Evolutionary conservation across 2,329 filamentous ascomycete species (phyloP).

Genomic region (Talaromyces albobiverticillius): DNA sequence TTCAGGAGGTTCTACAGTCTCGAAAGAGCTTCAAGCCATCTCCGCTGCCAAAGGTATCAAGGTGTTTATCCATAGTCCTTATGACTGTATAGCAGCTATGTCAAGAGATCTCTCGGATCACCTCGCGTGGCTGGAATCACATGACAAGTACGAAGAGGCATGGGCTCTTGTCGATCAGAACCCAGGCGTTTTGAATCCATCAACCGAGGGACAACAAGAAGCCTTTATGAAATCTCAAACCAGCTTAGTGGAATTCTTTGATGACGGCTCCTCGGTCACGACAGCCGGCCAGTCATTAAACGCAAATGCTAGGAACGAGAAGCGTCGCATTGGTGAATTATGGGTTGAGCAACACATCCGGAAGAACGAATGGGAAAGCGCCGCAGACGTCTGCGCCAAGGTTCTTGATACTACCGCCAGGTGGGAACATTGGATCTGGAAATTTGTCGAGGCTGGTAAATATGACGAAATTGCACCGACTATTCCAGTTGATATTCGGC

Average conservation of each 20-base stretch:
- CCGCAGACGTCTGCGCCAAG: slow-evolving; percentile 76
- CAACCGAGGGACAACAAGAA: slow-evolving; percentile 31
- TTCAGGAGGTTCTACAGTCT: slow-evolving; percentile 34
- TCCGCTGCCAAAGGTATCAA: slow-evolving; percentile 62
- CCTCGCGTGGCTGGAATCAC: slow-evolving; percentile 78
- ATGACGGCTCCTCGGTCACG: slow-evolving; percentile 65
- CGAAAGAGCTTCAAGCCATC: slow-evolving; percentile 47
- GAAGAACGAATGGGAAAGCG: slow-evolving; percentile 69
- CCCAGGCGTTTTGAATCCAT: slow-evolving; percentile 62
- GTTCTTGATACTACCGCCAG: slow-evolving; percentile 74
- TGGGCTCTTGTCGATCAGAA: slow-evolving; percentile 89
- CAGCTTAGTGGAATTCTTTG: slow-evolving; percentile 67
- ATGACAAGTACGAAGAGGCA: slow-evolving; percentile 74
- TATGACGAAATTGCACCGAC: slow-evolving; percentile 86
- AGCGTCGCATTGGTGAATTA: slow-evolving; percentile 82
- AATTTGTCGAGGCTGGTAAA: slow-evolving; percentile 78
- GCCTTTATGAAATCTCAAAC: slow-evolving; percentile 34
- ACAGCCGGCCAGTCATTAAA: slow-evolving; percentile 58
- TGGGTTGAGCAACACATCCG: slow-evolving; percentile 87
- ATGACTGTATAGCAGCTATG: slow-evolving; percentile 90
- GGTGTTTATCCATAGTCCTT: slow-evolving; percentile 94
- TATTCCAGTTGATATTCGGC: slow-evolving; percentile 75
- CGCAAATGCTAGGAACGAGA: slow-evolving; percentile 77
- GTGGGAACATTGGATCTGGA: slow-evolving; percentile 97
- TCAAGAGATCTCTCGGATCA: slow-evolving; percentile 85